Evolutionary conservation across 768 basidiomycete genomes (phyloP), one percentile per base, ranked within the genome.

Genomic region (Lactarius sp.): DNA sequence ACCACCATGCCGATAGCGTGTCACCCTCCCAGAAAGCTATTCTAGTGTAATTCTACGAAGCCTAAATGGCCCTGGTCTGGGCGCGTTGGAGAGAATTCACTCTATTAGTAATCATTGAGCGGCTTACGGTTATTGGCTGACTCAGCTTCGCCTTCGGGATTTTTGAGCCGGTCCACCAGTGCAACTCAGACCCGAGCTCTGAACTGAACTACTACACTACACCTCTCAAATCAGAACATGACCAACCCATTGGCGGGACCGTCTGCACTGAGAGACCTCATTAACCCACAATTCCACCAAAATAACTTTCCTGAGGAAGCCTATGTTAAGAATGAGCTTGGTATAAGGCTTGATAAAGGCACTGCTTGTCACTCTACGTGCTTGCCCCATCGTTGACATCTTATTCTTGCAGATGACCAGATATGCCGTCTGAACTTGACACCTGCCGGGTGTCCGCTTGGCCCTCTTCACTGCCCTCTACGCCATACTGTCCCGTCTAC

Each of bases 331-430:
- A 79, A 80, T 34, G 89, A 94, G 52, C 81, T 93, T 14, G 85
- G 86, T 41, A 76, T 95, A 69, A 95, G 94, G 74, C 85, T 98
- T 39, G 94, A 97, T 77, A 92, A 94, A 82, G 94, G 94, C 89
- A 62, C 60, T 76, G 42, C n/a, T 33, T 49, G 39, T 59, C 42
- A 46, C 13, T 49, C 51, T 55, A 36, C 2, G 20, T 41, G n/a
- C 22, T 5, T 18, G 10, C 22, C 14, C 41, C 52, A 12, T 49
- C 20, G 34, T 50, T 66, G 58, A 58, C 58, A 63, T 49, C 66
- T 54, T 22, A 49, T 22, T 53, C 4, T 41, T 47, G 1, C 68
- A 96, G 97, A 98, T 75, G 87, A 90, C 66, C 94, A 98, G 75
- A 97, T 98, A 70, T 99, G 97, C 75, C 83, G 88, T 62, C 80